These are phyloP conservation scores for Hippophae rhamnoides DNA, from an alignment of 306 rosid species.

Conservation along the genomic window DNA sequence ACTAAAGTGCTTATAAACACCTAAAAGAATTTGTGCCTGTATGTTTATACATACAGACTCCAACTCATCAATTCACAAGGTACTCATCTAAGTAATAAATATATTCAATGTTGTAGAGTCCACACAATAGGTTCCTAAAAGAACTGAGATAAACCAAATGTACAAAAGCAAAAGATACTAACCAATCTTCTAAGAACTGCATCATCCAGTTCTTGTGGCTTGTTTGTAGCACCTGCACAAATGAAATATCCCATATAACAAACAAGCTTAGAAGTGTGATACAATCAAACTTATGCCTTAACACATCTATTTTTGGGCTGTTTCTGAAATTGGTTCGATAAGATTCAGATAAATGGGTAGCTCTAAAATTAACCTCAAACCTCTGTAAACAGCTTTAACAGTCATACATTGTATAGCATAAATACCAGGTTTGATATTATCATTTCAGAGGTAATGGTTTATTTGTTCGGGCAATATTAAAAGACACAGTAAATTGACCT, in stretches of 20 bases:
- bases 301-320: slow-evolving; percentile 1
- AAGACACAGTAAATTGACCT: too few relatives aligned
- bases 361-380: neutral
- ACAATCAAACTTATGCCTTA: slow-evolving; percentile 2
- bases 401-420: slow-evolving; percentile 10
- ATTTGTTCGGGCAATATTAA: too few relatives aligned
- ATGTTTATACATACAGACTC: too few relatives aligned
- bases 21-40: too few relatives aligned
- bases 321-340: neutral
- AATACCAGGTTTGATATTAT: neutral
- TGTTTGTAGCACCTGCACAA: slow-evolving; percentile 85
- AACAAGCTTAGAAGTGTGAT: slow-evolving; percentile 8
- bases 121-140: neutral
- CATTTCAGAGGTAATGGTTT: too few relatives aligned
- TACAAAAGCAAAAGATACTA: slow-evolving; percentile 8
- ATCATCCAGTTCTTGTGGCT: slow-evolving; percentile 96
- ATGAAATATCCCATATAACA: slow-evolving; percentile 4
- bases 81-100: neutral
- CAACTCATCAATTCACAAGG: too few relatives aligned
- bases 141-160: slow-evolving; percentile 11
- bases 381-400: slow-evolving; percentile 5
- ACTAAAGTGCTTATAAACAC: too few relatives aligned
- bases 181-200: slow-evolving; percentile 98
- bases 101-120: neutral
- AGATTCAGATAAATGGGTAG: neutral